Percentiles rank a stretch among this genome's conserved stretches.
These are phyloP conservation scores for Wallacemonas sp. DNA, from an alignment of 208 protist species.

Conservation along the genomic window DNA sequence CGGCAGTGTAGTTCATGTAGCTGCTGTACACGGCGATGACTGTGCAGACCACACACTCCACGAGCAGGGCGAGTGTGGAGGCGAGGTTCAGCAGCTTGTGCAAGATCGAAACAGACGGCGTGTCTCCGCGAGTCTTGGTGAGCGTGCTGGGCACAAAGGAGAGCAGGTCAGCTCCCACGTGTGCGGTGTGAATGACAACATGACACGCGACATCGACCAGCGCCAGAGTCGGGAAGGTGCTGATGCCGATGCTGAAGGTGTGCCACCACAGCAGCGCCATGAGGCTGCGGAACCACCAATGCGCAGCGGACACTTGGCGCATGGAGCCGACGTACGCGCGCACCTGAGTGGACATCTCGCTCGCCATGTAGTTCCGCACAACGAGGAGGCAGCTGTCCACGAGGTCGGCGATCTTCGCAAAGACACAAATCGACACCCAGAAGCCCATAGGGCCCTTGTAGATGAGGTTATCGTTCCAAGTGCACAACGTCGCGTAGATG, in stretches of 20 bases:
- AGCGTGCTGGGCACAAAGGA: slow-evolving; percentile 28
- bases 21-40: slow-evolving; percentile 40
- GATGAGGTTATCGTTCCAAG: slow-evolving; percentile 38
- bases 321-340: slow-evolving; percentile 16
- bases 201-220: slow-evolving; percentile 17
- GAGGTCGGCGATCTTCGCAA: slow-evolving; percentile 72
- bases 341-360: slow-evolving; percentile 10
- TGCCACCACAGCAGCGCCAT: slow-evolving; percentile 52
- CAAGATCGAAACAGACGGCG: slow-evolving; percentile 9
- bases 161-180: slow-evolving; percentile 9
- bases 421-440: slow-evolving; percentile 52
- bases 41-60: slow-evolving; percentile 36
- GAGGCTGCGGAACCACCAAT: slow-evolving; percentile 46
- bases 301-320: slow-evolving; percentile 28
- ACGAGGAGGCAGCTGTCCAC: slow-evolving; percentile 81
- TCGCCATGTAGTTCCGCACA: slow-evolving; percentile 48
- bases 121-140: slow-evolving; percentile 23
- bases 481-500: slow-evolving; percentile 38
- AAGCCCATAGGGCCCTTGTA: slow-evolving; percentile 48
- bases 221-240: slow-evolving; percentile 34
- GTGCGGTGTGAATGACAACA: slow-evolving; percentile 8
- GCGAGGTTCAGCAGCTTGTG: slow-evolving; percentile 14
- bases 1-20: slow-evolving; percentile 44
- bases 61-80: slow-evolving; percentile 22
- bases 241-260: slow-evolving; percentile 50